Evolutionary conservation across 208 protist genomes (phyloP), one percentile per base, ranked within the genome.

Genomic region (Acanthamoeba triangularis): DNA sequence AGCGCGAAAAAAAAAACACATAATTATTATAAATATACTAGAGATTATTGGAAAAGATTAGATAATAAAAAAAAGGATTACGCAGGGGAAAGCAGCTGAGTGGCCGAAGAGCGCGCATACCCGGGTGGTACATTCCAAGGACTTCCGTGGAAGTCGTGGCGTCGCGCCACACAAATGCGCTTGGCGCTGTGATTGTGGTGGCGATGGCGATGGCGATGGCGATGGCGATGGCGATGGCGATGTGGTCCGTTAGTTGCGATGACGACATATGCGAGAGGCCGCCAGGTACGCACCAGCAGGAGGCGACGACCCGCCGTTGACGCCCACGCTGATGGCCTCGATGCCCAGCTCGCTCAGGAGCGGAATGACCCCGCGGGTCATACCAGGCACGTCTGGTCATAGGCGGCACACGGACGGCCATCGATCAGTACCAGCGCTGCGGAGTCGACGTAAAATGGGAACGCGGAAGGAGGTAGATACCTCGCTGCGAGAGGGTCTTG

Each of bases 311-410:
- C 33, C 93, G 10, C 90, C 90, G 92, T 96, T 96, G 35, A 72
- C 94, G 41, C 94, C 94, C 61, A 96, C 56, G 67, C 56, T 84
- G 30, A 96, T 63, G 52, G 94, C 92, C n/a, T 85, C 67, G 20
- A 96, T 14, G 33, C 88, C 88, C n/a, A 95, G 33, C 13, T 94
- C n/a, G 18, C 20, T 47, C 33, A 96, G 65, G 18, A 95, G 67
- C 63, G 94, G 94, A 47, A 96, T 95, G 14, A 96, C 88, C 18
- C 78, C 87, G 33, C 94, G n/a, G 6, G 94, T 95, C 56, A 96
- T 74, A 10, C 94, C 94, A 0, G 94, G 94, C 23, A 96, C 94
- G 25, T 84, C 74, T 84, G 41, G 11, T 0, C 8, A 84, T 33
- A 0, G 13, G n/a, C 6, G 1, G 25, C 65, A 72, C 30, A 37